Percentiles rank a stretch among this genome's conserved stretches.
These are phyloP conservation scores for Boletus holoroseus DNA, from an alignment of 1,284 basidiomycete genomes.

Conservation along the genomic window DNA sequence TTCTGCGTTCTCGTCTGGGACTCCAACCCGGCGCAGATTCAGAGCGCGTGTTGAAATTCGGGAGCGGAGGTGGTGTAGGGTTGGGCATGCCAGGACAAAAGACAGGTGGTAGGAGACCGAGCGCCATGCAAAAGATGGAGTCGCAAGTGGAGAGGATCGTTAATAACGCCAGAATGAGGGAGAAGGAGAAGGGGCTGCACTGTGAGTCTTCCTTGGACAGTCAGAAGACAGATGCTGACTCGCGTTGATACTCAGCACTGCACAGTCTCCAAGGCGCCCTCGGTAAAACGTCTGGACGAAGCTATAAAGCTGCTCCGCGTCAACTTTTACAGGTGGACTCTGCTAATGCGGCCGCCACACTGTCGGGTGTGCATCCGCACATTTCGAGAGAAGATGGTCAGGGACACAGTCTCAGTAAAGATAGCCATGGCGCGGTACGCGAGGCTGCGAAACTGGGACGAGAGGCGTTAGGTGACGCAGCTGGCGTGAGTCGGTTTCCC, in stretches of 20 bases:
- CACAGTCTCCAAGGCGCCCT: constrained; percentile 92
- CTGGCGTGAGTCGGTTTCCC: constrained; percentile 39
- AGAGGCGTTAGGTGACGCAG: constrained; percentile 55
- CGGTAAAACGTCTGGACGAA: constrained; percentile 87
- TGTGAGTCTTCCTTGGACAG: constrained; percentile 41
- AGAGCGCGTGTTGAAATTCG: constrained; percentile 78
- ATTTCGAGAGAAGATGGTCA: constrained; percentile 50
- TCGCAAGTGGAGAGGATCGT: constrained; percentile 97
- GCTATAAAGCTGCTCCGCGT: constrained; percentile 92
- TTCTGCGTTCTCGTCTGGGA: constrained; percentile 73
- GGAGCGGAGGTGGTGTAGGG: constrained; percentile 78
- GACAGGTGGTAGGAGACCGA: constrained; percentile 69
- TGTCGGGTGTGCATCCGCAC: constrained; percentile 52
- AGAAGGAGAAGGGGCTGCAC: constrained; percentile 72
- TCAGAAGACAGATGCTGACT: constrained; percentile 9
- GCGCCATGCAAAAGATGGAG: constrained; percentile 96
- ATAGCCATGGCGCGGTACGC: constrained; percentile 53
- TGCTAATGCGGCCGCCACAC: constrained; percentile 43
- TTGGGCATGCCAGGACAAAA: constrained; percentile 50
- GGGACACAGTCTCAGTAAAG: constrained; percentile 28
- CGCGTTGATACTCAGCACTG: constrained; percentile 42
- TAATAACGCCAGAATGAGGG: constrained; percentile 81
- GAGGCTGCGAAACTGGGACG: constrained; percentile 69
- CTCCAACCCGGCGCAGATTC: constrained; percentile 51
- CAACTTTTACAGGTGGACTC: constrained; percentile 87